Evolutionary conservation across 257 asterid genomes (phyloP).

Genomic region (Catharanthus roseus): DNA sequence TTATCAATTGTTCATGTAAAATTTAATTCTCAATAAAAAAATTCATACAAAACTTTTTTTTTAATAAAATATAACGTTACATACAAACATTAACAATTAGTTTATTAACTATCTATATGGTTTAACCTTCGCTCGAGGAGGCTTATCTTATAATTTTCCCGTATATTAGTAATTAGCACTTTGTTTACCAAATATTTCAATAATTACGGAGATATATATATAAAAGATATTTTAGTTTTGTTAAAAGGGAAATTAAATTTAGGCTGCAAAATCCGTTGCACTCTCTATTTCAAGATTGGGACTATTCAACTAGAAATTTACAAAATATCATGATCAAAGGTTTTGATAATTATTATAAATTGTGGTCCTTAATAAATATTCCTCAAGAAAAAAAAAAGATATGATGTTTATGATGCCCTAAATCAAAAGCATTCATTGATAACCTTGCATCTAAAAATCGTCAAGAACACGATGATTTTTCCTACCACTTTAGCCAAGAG

Average conservation of each 20-base stretch:
- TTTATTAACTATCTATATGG: too few species aligned
- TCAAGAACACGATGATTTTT: slow-evolving; percentile 20
- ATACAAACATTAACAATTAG: too few species aligned
- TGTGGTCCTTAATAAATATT: slow-evolving; percentile 55
- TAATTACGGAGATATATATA: too few species aligned
- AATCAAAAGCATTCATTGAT: slow-evolving; percentile 4
- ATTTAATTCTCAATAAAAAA: too few species aligned
- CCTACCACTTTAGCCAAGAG: slow-evolving; percentile 5
- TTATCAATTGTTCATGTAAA: too few species aligned
- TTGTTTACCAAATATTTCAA: too few species aligned
- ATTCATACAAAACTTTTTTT: too few species aligned
- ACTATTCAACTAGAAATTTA: slow-evolving; percentile 36
- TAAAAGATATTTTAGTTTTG: slow-evolving; percentile 18
- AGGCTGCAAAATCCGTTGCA: slow-evolving; percentile 30
- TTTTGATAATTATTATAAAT: slow-evolving; percentile 14
- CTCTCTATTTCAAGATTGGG: slow-evolving; percentile 35
- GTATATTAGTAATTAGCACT: too few species aligned
- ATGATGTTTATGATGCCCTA: slow-evolving; percentile 17
- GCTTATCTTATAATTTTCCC: too few species aligned
- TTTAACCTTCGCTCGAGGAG: too few species aligned
- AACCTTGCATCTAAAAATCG: slow-evolving; percentile 20
- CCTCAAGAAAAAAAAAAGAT: slow-evolving; percentile 9
- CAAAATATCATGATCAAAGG: slow-evolving; percentile 28
- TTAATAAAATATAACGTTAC: too few species aligned
- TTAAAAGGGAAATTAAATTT: slow-evolving; percentile 28